phyloP scores from a whole-genome alignment of 2,329 filamentous ascomycete species.

The Fusarium sulawesiense region DNA sequence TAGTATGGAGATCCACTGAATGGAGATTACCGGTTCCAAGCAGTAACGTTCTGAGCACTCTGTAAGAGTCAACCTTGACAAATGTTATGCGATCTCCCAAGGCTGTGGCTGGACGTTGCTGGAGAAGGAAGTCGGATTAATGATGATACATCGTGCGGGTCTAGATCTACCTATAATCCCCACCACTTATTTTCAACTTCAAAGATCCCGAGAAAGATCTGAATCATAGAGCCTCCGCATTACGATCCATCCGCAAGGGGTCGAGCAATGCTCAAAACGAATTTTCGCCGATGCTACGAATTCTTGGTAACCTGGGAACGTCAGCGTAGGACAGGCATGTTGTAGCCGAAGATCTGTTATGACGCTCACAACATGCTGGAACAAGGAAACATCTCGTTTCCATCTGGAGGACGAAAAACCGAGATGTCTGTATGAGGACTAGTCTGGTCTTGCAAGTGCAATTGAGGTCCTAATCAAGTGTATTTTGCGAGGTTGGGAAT shows the following conservation, averaged over 20 bases:
- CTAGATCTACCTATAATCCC: slow-evolving; percentile 16
- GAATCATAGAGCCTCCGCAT: slow-evolving; percentile 16
- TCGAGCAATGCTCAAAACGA: slow-evolving; percentile 21
- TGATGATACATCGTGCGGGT: slow-evolving; percentile 22
- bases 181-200: slow-evolving; percentile 31
- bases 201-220: slow-evolving; percentile 29
- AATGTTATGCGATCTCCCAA: slow-evolving; percentile 36
- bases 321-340: slow-evolving; percentile 38
- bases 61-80: slow-evolving; percentile 20
- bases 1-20: slow-evolving; percentile 42
- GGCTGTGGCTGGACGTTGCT: slow-evolving; percentile 34
- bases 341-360: slow-evolving; percentile 36
- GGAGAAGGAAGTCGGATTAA: slow-evolving; percentile 24
- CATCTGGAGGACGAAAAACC: slow-evolving; percentile 19
- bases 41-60: slow-evolving; percentile 18
- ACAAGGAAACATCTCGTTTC: slow-evolving; percentile 25
- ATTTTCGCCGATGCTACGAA: slow-evolving; percentile 16
- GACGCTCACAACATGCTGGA: slow-evolving; percentile 27
- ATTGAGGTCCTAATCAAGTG: slow-evolving; percentile 39
- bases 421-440: slow-evolving; percentile 30
- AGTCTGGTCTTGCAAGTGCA: slow-evolving; percentile 43
- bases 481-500: slow-evolving; percentile 39
- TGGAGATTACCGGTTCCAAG: slow-evolving; percentile 40
- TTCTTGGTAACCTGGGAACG: slow-evolving; percentile 30
- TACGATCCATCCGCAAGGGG: slow-evolving; percentile 10